Percentiles rank a stretch among this genome's conserved stretches.
These are phyloP conservation scores for Yamadazyma sp. DNA, from an alignment of 805 yeast species.

Conservation along the genomic window DNA sequence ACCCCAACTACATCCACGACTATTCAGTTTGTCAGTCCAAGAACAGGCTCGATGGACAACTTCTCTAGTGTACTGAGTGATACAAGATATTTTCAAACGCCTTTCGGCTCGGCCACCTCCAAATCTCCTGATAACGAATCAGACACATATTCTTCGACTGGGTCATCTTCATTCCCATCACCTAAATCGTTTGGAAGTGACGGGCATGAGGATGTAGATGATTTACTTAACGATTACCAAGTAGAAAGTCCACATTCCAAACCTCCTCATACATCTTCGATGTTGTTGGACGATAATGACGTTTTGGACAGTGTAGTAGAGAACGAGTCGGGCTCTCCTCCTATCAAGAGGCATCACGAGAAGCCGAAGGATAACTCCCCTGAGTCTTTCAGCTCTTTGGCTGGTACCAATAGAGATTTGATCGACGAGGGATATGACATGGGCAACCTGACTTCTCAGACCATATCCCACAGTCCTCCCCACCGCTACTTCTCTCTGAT, in stretches of 20 bases:
- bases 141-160: constrained; percentile 3
- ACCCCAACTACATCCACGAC: constrained; percentile 5
- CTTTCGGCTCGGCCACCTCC: constrained; percentile 1
- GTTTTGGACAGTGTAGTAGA: not conserved
- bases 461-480: not conserved
- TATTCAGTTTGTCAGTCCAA: constrained; percentile 2
- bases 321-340: not conserved
- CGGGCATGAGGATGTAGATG: constrained; percentile 13
- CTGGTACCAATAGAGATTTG: constrained; percentile 7
- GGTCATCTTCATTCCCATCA: constrained; percentile 13
- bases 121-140: constrained; percentile 8
- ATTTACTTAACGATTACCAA: constrained; percentile 16
- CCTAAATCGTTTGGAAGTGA: constrained; percentile 4
- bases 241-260: constrained; percentile 14
- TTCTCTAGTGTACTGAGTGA: not conserved
- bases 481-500: not conserved
- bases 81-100: not conserved
- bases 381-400: constrained; percentile 8
- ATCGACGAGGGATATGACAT: constrained; percentile 1
- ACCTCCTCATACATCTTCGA: constrained; percentile 5
- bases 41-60: not conserved
- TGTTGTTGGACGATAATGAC: not conserved
- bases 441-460: not conserved
- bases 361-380: not conserved
- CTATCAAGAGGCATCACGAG: not conserved